phyloP scores from a whole-genome alignment of 179 eudicot species.

The Spergularia azorica region DNA sequence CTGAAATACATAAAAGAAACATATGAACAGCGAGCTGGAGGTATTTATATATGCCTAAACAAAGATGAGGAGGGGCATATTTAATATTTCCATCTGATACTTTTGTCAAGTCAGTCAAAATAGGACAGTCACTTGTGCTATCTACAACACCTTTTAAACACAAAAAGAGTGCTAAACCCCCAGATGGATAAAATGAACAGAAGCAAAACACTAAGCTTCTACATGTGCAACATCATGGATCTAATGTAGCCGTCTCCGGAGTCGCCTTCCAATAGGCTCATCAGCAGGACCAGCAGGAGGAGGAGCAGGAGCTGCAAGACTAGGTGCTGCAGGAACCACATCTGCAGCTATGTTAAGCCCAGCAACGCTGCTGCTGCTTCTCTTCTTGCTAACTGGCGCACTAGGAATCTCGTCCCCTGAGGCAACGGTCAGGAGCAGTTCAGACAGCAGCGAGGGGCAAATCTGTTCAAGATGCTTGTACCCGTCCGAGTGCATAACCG shows the following conservation, averaged over 20 bases:
- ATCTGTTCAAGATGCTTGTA: constrained; percentile 2
- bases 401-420: constrained; percentile 52
- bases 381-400: constrained; percentile 46
- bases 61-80: background rate
- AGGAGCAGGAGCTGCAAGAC: constrained; percentile 15
- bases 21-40: background rate
- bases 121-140: constrained; percentile 10
- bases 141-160: constrained; percentile 30
- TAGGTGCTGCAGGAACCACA: constrained; percentile 29
- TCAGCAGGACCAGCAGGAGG: constrained; percentile 40
- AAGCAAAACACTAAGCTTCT: constrained; percentile 17
- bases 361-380: constrained; percentile 74
- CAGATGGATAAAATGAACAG: constrained; percentile 2
- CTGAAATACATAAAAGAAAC: background rate
- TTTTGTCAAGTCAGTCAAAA: constrained; percentile 14
- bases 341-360: constrained; percentile 59
- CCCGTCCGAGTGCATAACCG: constrained; percentile 4
- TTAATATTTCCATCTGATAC: constrained; percentile 22
- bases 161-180: background rate
- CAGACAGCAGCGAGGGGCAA: constrained; percentile 50
- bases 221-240: constrained; percentile 7
- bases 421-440: constrained; percentile 71
- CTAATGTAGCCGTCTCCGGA: constrained; percentile 54
- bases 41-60: background rate
- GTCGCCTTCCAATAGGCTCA: constrained; percentile 46